These are phyloP conservation scores for Coniella vitis DNA, from an alignment of 2,329 filamentous ascomycete species.

Conservation along the genomic window DNA sequence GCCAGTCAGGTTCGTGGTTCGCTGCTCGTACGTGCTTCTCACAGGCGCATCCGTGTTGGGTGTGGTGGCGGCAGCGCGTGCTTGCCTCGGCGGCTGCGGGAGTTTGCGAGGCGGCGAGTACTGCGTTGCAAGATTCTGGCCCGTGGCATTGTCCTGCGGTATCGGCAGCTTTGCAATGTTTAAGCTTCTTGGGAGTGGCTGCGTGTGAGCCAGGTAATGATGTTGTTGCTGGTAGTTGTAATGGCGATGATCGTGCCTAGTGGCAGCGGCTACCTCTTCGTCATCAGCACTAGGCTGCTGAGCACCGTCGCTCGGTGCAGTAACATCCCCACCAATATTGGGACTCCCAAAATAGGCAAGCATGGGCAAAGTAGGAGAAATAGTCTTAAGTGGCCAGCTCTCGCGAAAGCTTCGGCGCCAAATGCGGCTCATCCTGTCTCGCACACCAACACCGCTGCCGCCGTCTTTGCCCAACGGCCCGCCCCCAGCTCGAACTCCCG, in stretches of 20 bases:
- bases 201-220: slow-evolving; percentile 1
- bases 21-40: neutral
- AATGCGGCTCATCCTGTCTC: slow-evolving; percentile 3
- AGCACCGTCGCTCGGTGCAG: neutral
- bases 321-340: neutral
- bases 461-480: slow-evolving; percentile 18
- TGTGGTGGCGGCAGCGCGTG: slow-evolving; percentile 10
- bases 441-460: slow-evolving; percentile 10
- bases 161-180: neutral
- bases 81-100: slow-evolving; percentile 15
- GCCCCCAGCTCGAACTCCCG: too few relatives aligned
- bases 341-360: slow-evolving; percentile 9
- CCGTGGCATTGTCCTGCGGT: slow-evolving; percentile 10
- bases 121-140: slow-evolving; percentile 1
- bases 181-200: neutral
- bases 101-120: slow-evolving; percentile 14
- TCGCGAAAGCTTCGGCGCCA: slow-evolving; percentile 18
- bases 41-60: slow-evolving; percentile 3
- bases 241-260: neutral
- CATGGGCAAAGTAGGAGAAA: slow-evolving; percentile 31
- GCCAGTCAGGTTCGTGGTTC: neutral
- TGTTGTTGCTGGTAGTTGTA: slow-evolving; percentile 6
- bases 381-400: slow-evolving; percentile 23
- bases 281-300: neutral
- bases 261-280: neutral